Conservation (phyloP, 768 basidiomycete species). For the Leccinum aurantiacum region DNA sequence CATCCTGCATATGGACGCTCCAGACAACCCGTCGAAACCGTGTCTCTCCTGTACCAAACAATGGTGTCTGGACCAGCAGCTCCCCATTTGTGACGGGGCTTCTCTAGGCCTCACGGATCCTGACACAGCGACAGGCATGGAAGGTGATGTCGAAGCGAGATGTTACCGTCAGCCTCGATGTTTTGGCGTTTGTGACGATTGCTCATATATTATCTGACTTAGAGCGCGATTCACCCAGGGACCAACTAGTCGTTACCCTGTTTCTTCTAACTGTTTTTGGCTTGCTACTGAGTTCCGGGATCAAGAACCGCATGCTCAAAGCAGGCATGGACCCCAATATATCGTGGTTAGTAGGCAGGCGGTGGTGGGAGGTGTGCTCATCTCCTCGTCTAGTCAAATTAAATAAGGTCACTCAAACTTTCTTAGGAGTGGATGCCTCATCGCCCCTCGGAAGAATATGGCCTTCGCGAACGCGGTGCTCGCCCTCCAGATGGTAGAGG, state of each 20-base stretch:
- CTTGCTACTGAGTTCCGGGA: constrained; percentile 77
- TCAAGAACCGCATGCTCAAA: constrained; percentile 79
- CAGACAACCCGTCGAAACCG: constrained; percentile 85
- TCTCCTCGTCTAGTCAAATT: constrained; percentile 16
- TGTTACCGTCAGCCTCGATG: constrained; percentile 80
- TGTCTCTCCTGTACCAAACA: constrained; percentile 93
- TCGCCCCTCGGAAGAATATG: constrained; percentile 53
- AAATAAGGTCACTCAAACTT: constrained; percentile 22
- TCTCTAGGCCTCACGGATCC: constrained; percentile 84
- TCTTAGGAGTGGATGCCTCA: constrained; percentile 43
- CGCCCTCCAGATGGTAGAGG: constrained; percentile 36
- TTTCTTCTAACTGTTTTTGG: constrained; percentile 89
- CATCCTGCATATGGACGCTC: constrained; percentile 76
- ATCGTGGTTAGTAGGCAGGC: constrained; percentile 60
- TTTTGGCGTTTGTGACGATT: constrained; percentile 31
- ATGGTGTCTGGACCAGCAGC: constrained; percentile 92
- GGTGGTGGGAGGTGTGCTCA: constrained; percentile 82
- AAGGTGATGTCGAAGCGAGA: constrained; percentile 92
- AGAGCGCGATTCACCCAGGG: constrained; percentile 96
- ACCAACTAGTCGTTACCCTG: constrained; percentile 89
- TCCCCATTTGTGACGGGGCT: constrained; percentile 79
- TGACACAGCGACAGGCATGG: constrained; percentile 91
- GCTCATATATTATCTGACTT: constrained; percentile 23
- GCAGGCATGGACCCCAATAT: constrained; percentile 67
- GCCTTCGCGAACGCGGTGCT: constrained; percentile 38